Base-by-base conservation (phyloP, 192 early-diverging fungal genomes). In the Coemansia sp. region DNA sequence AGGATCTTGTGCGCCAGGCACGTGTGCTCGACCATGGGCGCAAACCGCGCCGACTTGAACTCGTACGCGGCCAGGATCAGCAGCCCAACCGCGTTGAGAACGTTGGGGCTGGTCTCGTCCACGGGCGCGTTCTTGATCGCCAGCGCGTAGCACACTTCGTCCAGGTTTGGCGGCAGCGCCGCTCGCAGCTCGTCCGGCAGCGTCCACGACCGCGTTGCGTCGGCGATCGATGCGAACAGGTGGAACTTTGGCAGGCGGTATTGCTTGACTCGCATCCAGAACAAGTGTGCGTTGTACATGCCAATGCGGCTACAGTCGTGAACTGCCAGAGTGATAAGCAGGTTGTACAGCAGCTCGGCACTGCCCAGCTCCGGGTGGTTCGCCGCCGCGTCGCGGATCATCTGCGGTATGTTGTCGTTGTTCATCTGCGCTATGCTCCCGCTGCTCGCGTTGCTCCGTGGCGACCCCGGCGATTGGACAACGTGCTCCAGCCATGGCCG, bases 21-120 rank as follows among this genome's bases (percentile, higher is more conserved):
- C 43, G 35, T 57, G 59, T 74, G 70, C 54, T 74, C 70, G 7
- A 66, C 56, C 70, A 74, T 74, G 5, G 58, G 48, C 19, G 63
- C 63, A 66, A 74, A 74, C 11, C 70, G 63, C 10, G 70, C 70
- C 28, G 70, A 74, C 51, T 74, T 74, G 58, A 74, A 74, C 51
- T 74, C 70, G 44, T 74, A 74, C 10, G 59, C 44, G 13, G 63
- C 57, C 37, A 74, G 51, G 0, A 51, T 46, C 42, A 74, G 43
- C 54, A 74, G 41, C 3, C 62, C 70, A 7, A 62, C 23, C 4
- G 61, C 58, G 9, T 31, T 39, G 3, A 74, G 30, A 0, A 74
- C 42, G 22, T 50, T 61, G 22, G 60, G 47, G 20, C 40, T 44
- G 22, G 37, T 40, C 30, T 16, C 32, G 19, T 60, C 58, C 16